Base-by-base conservation (phyloP, 192 early-diverging fungal species). In the Coemansia sp. region DNA sequence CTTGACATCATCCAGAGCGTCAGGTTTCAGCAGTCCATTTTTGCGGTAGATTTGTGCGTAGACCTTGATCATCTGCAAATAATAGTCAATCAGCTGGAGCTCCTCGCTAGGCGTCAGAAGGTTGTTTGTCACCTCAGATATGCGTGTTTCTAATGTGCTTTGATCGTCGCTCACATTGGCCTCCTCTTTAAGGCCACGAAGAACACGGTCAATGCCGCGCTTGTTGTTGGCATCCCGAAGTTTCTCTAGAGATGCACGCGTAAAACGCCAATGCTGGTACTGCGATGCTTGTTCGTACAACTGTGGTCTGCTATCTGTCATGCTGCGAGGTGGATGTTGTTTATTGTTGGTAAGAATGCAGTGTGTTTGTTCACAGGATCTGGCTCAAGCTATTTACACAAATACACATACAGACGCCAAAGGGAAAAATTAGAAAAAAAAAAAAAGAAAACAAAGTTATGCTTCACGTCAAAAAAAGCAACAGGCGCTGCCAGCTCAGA, bases 221-320 rank as follows among this genome's bases (percentile, higher is more conserved):
- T 67, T 66, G 62, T 90, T 89, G 61, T 85, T 85, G 22, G 80
- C 82, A 41, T 67, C 73, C 19, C 91, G 87, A 42, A 89, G 83
- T 22, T 86, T 79, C 41, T 81, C 77, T 42, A 93, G 63, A 0
- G 83, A 73, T 21, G 45, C 54, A 45, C 85, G 82, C 41, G 85
- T 87, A 42, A 88, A 91, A 36, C 88, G 75, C 91, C 91, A 93
- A 63, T 93, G 85, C 41, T 83, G 86, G 69, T 83, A 93, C 62
- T 93, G 91, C 36, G 91, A 88, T 9, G 88, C 84, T 66, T 92
- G 87, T 62, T 91, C 85, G 61, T 84, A 92, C 1, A 92, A 66
- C 66, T 80, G 74, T 45, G 62, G 65, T 37, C 67, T 72, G 51
- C 22, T 54, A 39, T 58, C 41, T 32, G 63, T 26, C 45, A 62